Evolutionary conservation across 2,329 filamentous ascomycete genomes (phyloP).

Genomic region (Albophoma yamanashiensis): DNA sequence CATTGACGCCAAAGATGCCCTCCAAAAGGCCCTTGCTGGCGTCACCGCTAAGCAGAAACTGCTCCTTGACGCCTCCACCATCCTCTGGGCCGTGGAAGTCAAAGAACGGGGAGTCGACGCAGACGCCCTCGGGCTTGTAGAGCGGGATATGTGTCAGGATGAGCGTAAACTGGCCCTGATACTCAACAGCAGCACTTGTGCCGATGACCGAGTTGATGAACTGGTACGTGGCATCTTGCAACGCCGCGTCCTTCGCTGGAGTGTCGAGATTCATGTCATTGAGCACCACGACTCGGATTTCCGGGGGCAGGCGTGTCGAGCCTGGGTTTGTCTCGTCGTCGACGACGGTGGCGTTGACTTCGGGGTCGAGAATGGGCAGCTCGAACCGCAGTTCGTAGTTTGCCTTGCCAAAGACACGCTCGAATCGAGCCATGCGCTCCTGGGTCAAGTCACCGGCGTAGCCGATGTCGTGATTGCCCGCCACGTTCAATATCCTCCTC

Average conservation of each 20-base stretch:
- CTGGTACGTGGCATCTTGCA: constrained; percentile 67
- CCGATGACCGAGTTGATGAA: constrained; percentile 64
- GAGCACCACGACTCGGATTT: constrained; percentile 72
- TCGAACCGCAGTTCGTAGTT: constrained; percentile 83
- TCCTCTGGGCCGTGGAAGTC: constrained; percentile 59
- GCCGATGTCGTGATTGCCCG: constrained; percentile 92
- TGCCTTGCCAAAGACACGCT: constrained; percentile 71
- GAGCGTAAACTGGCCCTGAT: constrained; percentile 61
- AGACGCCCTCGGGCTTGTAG: constrained; percentile 72
- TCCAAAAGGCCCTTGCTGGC: constrained; percentile 69
- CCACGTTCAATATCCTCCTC: constrained; percentile 76
- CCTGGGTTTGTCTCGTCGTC: constrained; percentile 30
- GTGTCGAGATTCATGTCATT: constrained; percentile 93
- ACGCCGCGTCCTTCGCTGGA: constrained; percentile 53
- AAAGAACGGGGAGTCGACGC: constrained; percentile 76
- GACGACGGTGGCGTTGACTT: constrained; percentile 28
- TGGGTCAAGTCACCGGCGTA: constrained; percentile 84
- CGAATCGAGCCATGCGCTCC: constrained; percentile 70
- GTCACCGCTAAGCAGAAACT: constrained; percentile 74
- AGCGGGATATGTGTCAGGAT: constrained; percentile 88
- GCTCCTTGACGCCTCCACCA: constrained; percentile 69
- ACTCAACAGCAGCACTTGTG: constrained; percentile 49
- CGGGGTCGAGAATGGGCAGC: constrained; percentile 34
- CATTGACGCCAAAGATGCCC: constrained; percentile 71
- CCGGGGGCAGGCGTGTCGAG: constrained; percentile 44